Percentiles rank a stretch among this genome's conserved stretches.
Evolutionary conservation across 805 yeast species (phyloP).

Genomic region (Candida endomychidarum): DNA sequence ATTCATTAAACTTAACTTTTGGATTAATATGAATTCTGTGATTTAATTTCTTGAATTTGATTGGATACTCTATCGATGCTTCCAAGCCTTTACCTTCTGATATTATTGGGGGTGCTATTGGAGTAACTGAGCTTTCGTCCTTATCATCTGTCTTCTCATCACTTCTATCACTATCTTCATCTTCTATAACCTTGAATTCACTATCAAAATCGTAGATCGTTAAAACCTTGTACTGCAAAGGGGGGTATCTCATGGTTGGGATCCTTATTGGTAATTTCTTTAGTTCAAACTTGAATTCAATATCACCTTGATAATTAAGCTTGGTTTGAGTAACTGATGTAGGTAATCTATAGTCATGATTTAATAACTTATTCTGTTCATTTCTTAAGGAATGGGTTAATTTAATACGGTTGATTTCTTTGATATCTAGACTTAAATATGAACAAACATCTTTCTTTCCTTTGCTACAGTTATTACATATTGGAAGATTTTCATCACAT

Average conservation of each 20-base stretch:
- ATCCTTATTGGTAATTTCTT: slow-evolving; percentile 20
- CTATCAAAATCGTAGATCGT: slow-evolving; percentile 20
- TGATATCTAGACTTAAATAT: slow-evolving; percentile 19
- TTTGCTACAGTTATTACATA: slow-evolving; percentile 26
- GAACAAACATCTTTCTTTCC: slow-evolving; percentile 28
- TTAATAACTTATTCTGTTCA: slow-evolving; percentile 26
- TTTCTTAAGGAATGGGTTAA: slow-evolving; percentile 28
- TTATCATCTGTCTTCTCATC: not conserved
- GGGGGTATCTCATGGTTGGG: slow-evolving; percentile 21
- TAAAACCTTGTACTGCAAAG: slow-evolving; percentile 22
- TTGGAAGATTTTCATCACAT: slow-evolving; percentile 31
- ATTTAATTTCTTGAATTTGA: slow-evolving; percentile 9
- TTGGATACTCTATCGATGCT: slow-evolving; percentile 9
- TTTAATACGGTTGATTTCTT: slow-evolving; percentile 23
- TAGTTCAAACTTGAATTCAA: slow-evolving; percentile 27
- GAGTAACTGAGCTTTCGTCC: not conserved
- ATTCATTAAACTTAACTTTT: slow-evolving; percentile 12
- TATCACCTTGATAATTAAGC: not conserved
- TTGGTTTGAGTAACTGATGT: slow-evolving; percentile 15
- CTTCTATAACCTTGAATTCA: slow-evolving; percentile 19
- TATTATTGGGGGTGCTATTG: not conserved
- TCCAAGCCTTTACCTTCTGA: slow-evolving; percentile 5
- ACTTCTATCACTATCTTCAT: slow-evolving; percentile 8
- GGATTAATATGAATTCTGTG: slow-evolving; percentile 3
- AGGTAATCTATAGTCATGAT: slow-evolving; percentile 27